phyloP scores from a whole-genome alignment of 164 flowering plant genomes.

The Tetracentron sinense region DNA sequence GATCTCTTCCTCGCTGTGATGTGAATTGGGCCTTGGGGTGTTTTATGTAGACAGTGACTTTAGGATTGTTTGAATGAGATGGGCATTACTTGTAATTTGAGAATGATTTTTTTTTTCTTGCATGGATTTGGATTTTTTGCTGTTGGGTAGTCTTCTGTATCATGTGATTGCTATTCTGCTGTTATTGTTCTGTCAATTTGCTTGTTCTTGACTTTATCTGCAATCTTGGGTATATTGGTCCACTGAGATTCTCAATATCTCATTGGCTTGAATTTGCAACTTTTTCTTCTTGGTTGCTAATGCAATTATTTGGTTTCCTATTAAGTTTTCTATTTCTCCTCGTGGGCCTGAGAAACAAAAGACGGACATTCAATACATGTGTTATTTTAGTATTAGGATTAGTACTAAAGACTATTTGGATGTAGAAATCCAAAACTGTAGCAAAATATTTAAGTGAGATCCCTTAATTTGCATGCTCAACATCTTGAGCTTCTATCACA shows the following conservation, averaged over 20 bases:
- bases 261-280: not conserved
- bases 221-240: no score
- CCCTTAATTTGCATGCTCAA: no score
- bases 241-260: no score
- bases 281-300: not conserved
- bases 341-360: not conserved
- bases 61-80: no score
- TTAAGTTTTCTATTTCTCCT: not conserved
- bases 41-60: not conserved
- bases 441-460: no score
- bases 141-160: no score
- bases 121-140: no score
- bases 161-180: not conserved
- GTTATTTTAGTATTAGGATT: not conserved
- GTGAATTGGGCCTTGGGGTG: not conserved
- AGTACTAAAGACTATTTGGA: no score
- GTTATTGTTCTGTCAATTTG: not conserved
- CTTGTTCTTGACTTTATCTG: not conserved
- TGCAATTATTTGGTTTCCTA: not conserved
- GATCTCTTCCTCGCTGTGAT: no score
- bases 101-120: not conserved
- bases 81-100: no score
- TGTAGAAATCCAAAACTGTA: no score
- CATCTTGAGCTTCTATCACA: no score
- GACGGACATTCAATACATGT: not conserved